Percentiles rank a stretch among this genome's conserved stretches.
These are phyloP conservation scores for Cymbopogon citratus DNA, from an alignment of 176 grass and related monocot genomes.

Conservation along the genomic window DNA sequence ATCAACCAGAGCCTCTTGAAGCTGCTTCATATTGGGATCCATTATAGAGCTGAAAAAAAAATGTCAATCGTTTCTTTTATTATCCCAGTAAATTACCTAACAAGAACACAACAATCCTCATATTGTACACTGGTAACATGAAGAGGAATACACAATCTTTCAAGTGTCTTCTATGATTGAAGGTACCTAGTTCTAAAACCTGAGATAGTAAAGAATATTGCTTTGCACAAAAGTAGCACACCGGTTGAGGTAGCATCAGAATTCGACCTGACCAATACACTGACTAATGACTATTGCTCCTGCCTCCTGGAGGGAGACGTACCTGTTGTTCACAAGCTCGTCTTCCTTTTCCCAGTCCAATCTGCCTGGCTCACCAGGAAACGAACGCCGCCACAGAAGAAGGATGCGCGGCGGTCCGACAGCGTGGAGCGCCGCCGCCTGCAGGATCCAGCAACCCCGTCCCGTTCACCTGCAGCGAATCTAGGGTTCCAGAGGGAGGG, in stretches of 20 bases:
- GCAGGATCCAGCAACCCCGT: neutral
- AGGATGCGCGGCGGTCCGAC: neutral
- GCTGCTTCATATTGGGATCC: constrained; percentile 59
- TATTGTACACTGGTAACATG: neutral
- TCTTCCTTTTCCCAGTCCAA: neutral
- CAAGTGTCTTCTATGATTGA: neutral
- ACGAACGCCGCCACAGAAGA: neutral
- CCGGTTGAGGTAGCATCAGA: neutral
- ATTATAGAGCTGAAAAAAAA: constrained; percentile 31
- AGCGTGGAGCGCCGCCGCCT: neutral
- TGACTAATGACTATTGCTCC: neutral
- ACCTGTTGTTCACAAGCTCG: neutral
- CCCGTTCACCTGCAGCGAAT: neutral
- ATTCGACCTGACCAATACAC: neutral
- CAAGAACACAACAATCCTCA: neutral
- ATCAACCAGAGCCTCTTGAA: constrained; percentile 62
- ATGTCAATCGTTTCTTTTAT: constrained; percentile 2
- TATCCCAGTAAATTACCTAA: neutral
- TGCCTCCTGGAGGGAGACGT: neutral
- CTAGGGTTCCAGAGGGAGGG: neutral
- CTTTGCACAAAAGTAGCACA: neutral
- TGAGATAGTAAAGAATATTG: neutral
- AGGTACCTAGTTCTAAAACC: neutral
- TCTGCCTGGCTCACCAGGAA: neutral
- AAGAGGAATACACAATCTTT: neutral